Conservation (phyloP, 2,329 filamentous ascomycete genomes). For the Venturia nashicola region DNA sequence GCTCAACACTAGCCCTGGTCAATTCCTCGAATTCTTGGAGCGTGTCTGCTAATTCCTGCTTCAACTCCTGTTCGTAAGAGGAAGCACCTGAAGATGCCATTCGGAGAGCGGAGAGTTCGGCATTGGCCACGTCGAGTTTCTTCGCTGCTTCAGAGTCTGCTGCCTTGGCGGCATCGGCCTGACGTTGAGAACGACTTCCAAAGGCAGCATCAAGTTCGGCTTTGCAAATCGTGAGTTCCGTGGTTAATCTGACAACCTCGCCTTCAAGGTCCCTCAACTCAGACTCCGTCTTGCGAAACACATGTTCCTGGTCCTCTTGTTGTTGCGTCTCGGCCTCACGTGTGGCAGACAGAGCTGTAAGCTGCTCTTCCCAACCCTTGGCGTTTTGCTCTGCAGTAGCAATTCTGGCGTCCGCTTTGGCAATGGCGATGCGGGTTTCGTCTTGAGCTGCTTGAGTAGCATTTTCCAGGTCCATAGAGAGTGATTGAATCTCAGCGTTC, state of each 20-base stretch:
- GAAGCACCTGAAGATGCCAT: constrained; percentile 23
- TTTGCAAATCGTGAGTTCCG: constrained; percentile 77
- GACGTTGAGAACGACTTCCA: constrained; percentile 58
- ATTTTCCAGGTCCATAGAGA: constrained; percentile 21
- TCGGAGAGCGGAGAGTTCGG: constrained; percentile 30
- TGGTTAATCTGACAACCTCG: constrained; percentile 53
- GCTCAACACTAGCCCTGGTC: constrained; percentile 56
- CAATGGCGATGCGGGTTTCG: constrained; percentile 21
- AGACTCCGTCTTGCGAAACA: background rate
- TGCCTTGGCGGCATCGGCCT: constrained; percentile 48
- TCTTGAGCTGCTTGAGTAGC: constrained; percentile 24
- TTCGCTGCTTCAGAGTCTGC: constrained; percentile 39
- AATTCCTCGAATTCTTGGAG: constrained; percentile 58
- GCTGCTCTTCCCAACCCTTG: constrained; percentile 6
- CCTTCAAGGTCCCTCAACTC: constrained; percentile 38
- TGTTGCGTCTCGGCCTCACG: background rate
- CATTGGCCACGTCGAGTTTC: constrained; percentile 42
- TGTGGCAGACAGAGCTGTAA: constrained; percentile 13
- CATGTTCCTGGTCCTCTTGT: background rate
- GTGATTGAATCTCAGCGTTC: constrained; percentile 14
- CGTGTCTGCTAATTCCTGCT: constrained; percentile 54
- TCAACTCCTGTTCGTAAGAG: constrained; percentile 35
- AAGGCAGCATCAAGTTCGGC: constrained; percentile 94
- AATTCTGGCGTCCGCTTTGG: constrained; percentile 25
- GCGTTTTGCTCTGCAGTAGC: constrained; percentile 16